phyloP scores from a whole-genome alignment of 2,329 filamentous ascomycete genomes.

The Xylogone sp. region DNA sequence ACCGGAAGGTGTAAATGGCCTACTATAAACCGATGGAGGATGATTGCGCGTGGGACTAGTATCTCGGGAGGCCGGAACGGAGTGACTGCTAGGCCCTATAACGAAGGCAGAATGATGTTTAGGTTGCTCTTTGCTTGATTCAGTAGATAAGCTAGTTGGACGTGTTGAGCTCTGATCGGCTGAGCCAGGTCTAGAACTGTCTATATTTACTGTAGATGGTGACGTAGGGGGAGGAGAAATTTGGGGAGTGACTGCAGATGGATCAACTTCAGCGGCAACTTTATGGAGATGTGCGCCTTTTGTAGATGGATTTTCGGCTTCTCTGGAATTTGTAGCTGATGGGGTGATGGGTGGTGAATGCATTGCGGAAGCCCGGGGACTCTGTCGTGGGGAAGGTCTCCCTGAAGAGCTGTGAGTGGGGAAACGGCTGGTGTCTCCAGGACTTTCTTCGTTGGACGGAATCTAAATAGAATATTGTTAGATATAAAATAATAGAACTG shows the following conservation, averaged over 20 bases:
- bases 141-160: conserved; percentile 17
- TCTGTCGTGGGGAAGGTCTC: conserved; percentile 62
- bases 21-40: conserved; percentile 62
- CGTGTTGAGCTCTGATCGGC: conserved; percentile 23
- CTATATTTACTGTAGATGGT: conserved; percentile 29
- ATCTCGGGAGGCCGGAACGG: conserved; percentile 56
- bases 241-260: conserved; percentile 63
- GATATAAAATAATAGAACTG: neutral
- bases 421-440: conserved; percentile 57
- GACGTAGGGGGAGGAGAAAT: conserved; percentile 55
- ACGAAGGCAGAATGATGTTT: conserved; percentile 24
- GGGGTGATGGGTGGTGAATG: conserved; percentile 90
- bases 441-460: conserved; percentile 54
- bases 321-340: conserved; percentile 65
- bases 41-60: conserved; percentile 60
- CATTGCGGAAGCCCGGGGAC: conserved; percentile 65
- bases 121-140: conserved; percentile 10
- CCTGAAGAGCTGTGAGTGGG: conserved; percentile 62
- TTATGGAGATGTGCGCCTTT: conserved; percentile 30
- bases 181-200: conserved; percentile 28
- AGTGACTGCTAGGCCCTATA: conserved; percentile 36
- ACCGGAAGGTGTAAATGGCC: conserved; percentile 74
- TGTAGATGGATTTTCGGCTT: conserved; percentile 33
- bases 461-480: conserved; percentile 39
- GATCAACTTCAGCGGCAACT: conserved; percentile 32